phyloP scores from a whole-genome alignment of 2,329 filamentous ascomycete species.

The Fusarium stilboides region DNA sequence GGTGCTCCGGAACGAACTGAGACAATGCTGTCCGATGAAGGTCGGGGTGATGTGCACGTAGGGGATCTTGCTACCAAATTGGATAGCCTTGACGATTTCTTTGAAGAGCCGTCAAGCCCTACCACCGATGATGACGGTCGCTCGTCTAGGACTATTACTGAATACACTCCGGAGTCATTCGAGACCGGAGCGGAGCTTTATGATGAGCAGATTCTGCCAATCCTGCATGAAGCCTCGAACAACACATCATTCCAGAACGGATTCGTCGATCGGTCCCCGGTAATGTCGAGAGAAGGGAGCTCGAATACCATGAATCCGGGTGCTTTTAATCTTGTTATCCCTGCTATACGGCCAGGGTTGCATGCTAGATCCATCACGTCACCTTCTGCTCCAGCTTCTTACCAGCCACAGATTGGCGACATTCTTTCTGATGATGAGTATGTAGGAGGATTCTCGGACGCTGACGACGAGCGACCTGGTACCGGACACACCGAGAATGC shows the following conservation, averaged over 20 bases:
- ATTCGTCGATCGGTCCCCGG: constrained; percentile 80
- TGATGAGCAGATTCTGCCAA: constrained; percentile 92
- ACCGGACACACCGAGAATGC: constrained; percentile 61
- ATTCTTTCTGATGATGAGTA: constrained; percentile 84
- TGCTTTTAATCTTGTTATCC: constrained; percentile 65
- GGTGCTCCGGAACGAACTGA: constrained; percentile 80
- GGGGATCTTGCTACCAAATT: constrained; percentile 87
- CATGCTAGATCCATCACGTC: constrained; percentile 90
- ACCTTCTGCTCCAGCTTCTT: constrained; percentile 73
- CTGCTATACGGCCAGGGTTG: constrained; percentile 72
- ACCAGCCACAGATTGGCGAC: constrained; percentile 70
- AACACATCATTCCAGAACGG: constrained; percentile 89
- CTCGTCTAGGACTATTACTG: constrained; percentile 74
- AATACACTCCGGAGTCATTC: constrained; percentile 75
- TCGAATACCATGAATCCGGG: constrained; percentile 75
- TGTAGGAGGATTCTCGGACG: constrained; percentile 83
- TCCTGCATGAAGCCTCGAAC: constrained; percentile 87
- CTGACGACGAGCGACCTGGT: constrained; percentile 71
- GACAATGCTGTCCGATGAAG: constrained; percentile 94
- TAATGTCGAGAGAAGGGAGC: constrained; percentile 72
- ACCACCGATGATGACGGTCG: constrained; percentile 71
- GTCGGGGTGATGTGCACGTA: constrained; percentile 74
- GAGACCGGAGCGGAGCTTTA: constrained; percentile 88
- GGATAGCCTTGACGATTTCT: constrained; percentile 86
- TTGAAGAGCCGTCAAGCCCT: constrained; percentile 77